Base-by-base conservation (phyloP, 228 moss, liverwort and hornwort species). In the Sphagnum magellanicum region DNA sequence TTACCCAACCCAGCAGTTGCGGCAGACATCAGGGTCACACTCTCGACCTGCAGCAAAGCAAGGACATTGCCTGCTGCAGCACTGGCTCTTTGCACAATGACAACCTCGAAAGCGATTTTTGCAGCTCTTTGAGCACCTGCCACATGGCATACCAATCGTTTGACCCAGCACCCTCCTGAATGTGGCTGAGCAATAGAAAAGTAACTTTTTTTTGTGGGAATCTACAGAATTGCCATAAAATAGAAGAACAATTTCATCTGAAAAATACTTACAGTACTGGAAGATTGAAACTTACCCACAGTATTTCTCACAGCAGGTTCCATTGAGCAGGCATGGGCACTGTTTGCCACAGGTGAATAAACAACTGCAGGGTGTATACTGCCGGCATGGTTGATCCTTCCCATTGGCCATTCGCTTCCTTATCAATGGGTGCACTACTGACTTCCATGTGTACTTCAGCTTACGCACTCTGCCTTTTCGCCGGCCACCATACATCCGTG, bases 361-460 rank as follows among this genome's bases (percentile, higher is more conserved):
- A 74, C 85, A 85, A 67, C 79, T 81, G 68, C 85, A 85, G n/a
- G 85, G 85, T 5, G 81, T 81, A 61, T 64, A 85, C 58, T 85
- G 81, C 32, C 75, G 71, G 64, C 74, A 74, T 10, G 79, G 79
- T 14, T 67, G 72, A 69, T 81, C 81, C 76, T 98, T 98, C 67
- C 93, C 98, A 78, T 98, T 94, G 6, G 72, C 76, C 89, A 92
- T 72, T 73, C 98, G 84, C 79, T 90, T 98, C 16, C 98, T 79
- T 69, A 83, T 74, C 59, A 91, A 70, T 32, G 92, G 89, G 67
- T 92, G 91, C 82, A 89, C 92, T 7, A 94, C 91, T 69, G 84
- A 80, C 55, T 81, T 81, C 16, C 79, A 74, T 5, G 83, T 84
- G 16, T 77, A 84, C 67, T 84, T 84, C 60, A 84, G 74, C 66